A percentile compares a stretch with the other conserved stretches of the same genome.
phyloP scores from a whole-genome alignment of 495 filamentous ascomycete species.

The Diplogelasinospora grovesii region DNA sequence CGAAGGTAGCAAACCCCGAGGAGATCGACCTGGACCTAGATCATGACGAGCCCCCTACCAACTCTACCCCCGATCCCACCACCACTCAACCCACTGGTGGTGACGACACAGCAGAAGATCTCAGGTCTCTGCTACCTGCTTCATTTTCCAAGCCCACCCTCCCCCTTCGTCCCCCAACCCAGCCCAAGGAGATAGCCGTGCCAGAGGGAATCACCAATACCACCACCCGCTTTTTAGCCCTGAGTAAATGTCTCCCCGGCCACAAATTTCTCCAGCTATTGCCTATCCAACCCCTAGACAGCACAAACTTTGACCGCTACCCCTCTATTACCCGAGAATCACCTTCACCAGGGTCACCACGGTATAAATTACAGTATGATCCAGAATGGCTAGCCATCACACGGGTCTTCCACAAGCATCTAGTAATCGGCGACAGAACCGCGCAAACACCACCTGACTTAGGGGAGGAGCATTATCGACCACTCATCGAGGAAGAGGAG shows the following conservation, averaged over 20 bases:
- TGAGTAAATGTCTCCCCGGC: slow-evolving; percentile 78
- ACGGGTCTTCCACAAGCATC: slow-evolving; percentile 61
- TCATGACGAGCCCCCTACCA: slow-evolving; percentile 5
- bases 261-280: slow-evolving; percentile 78
- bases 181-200: slow-evolving; percentile 22
- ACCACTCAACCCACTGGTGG: slow-evolving; percentile 31
- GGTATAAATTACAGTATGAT: slow-evolving; percentile 64
- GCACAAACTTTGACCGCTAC: slow-evolving; percentile 17
- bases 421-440: slow-evolving; percentile 51
- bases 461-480: slow-evolving; percentile 58
- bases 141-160: slow-evolving; percentile 61
- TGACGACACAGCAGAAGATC: slow-evolving; percentile 3
- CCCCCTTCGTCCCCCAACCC: slow-evolving; percentile 57
- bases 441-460: slow-evolving; percentile 43
- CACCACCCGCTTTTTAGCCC: slow-evolving; percentile 75
- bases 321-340: neutral
- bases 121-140: too few species aligned
- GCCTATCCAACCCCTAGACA: slow-evolving; percentile 42
- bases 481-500: slow-evolving; percentile 56
- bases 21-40: slow-evolving; percentile 14
- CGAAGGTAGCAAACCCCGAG: slow-evolving; percentile 7
- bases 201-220: slow-evolving; percentile 58
- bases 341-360: slow-evolving; percentile 7
- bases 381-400: slow-evolving; percentile 93
- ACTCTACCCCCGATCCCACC: neutral